Evolutionary conservation across 345 rosid species (phyloP).

Genomic region (Brassica juncea): DNA sequence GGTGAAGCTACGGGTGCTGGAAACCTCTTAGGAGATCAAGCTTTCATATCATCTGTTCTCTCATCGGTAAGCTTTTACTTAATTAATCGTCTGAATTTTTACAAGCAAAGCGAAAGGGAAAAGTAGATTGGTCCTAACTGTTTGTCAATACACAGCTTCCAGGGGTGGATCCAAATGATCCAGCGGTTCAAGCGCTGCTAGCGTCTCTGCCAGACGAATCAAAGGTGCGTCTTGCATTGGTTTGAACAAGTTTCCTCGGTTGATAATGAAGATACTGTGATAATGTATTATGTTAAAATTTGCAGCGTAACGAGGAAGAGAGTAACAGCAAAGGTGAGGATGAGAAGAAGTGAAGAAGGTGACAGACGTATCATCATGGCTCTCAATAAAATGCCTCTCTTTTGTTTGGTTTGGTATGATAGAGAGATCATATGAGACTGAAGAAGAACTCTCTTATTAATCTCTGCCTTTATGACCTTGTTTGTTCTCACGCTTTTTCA

Average conservation of each 20-base stretch:
- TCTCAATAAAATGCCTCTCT: conserved; percentile 12
- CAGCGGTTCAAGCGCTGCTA: conserved; percentile 66
- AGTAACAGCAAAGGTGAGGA: conserved; percentile 40
- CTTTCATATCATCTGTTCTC: conserved; percentile 74
- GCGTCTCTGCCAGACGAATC: conserved; percentile 66
- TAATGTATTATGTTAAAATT: neutral
- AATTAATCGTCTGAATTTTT: neutral
- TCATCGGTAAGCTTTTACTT: conserved; percentile 56
- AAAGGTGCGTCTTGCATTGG: conserved; percentile 49
- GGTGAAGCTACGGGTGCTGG: conserved; percentile 41
- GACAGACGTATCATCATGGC: neutral
- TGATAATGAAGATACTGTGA: conserved; percentile 15
- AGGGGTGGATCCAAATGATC: conserved; percentile 83
- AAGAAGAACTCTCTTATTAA: neutral
- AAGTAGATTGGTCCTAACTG: conserved; percentile 10
- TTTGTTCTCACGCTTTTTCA: neutral
- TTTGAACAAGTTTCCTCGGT: neutral
- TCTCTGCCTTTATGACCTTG: conserved; percentile 16
- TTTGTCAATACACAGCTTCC: conserved; percentile 61
- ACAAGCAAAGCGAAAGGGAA: neutral
- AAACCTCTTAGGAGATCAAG: conserved; percentile 62
- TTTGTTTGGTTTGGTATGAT: conserved; percentile 3
- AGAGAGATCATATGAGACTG: conserved; percentile 19
- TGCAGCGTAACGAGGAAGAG: conserved; percentile 38
- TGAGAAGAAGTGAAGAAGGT: conserved; percentile 38